These are phyloP conservation scores for Mycosphaerella sp. DNA, from an alignment of 2,329 filamentous ascomycete species.

Conservation along the genomic window DNA sequence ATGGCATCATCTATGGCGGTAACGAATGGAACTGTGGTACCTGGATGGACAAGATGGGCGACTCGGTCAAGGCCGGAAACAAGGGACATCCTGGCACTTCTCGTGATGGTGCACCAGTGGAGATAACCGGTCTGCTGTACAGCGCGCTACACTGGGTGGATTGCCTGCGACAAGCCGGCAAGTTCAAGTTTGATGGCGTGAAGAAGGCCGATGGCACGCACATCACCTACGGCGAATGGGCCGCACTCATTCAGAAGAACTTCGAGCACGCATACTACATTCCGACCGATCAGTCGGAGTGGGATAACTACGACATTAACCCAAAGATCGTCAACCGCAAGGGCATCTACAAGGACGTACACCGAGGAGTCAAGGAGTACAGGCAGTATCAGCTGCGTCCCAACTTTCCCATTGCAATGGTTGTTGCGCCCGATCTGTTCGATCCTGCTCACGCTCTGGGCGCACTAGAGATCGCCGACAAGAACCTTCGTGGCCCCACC, in stretches of 20 bases:
- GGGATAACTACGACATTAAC: constrained; percentile 74
- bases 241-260: constrained; percentile 67
- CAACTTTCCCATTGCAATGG: constrained; percentile 95
- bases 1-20: constrained; percentile 86
- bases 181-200: constrained; percentile 68
- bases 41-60: constrained; percentile 99
- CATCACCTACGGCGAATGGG: constrained; percentile 74
- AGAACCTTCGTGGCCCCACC: constrained; percentile 71
- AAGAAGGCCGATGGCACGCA: constrained; percentile 42
- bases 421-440: constrained; percentile 84
- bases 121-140: constrained; percentile 90
- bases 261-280: constrained; percentile 94
- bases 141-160: constrained; percentile 79
- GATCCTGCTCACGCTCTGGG: constrained; percentile 68
- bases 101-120: constrained; percentile 87
- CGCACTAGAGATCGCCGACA: constrained; percentile 74
- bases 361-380: constrained; percentile 88
- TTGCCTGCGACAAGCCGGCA: constrained; percentile 57
- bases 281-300: constrained; percentile 62
- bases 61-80: constrained; percentile 80
- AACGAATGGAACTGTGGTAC: constrained; percentile 94
- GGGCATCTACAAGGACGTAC: constrained; percentile 97
- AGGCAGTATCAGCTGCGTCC: constrained; percentile 94
- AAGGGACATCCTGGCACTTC: constrained; percentile 96
- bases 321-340: constrained; percentile 73